Evolutionary conservation across 805 yeast genomes (phyloP), one percentile per base, ranked within the genome.

Genomic region (Hagleromyces aurorensis): DNA sequence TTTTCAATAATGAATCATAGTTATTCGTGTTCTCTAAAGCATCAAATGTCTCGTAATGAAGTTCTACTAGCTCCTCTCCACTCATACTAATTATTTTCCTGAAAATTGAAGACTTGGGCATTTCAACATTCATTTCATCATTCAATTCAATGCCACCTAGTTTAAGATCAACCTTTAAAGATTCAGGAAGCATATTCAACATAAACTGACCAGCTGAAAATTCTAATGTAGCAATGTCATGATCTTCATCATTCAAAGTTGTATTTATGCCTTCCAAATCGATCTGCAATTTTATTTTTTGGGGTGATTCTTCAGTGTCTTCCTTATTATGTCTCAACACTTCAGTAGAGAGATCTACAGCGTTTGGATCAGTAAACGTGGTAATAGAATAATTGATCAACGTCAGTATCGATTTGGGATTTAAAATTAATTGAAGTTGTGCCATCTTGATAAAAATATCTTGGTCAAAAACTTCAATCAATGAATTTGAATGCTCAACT

Each of bases 311-410:
- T 8, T 67, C 74, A 14, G 57, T 62, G 37, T 70, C 71, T 20
- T 67, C 72, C 38, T 70, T 70, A 44, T 78, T 78, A 44, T 80
- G 87, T 32, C 78, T 72, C 35, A 80, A 61, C 17, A 65, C 74
- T 58, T 78, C 87, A 0, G 86, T 78, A 1, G 84, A 82, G 1
- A 75, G 61, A 23, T 72, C 75, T 5, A 71, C 72, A 1, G 80
- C 77, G 38, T 73, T 34, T 0, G 94, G 94, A 54, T 78, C 78
- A 0, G 96, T 80, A 52, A 91, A 91, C 0, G 97, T 91, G 25
- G 85, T 81, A 46, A 87, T 61, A 2, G 81, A 65, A 52, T 78
- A 91, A 52, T 86, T 89, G 40, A 89, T 57, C 9, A 91, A 60
- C 1, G 93, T 79, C 37, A 91, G 63, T 10, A 82, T 57, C 1